phyloP scores from a whole-genome alignment of 2,329 filamentous ascomycete genomes.

The Cercospora zeina region DNA sequence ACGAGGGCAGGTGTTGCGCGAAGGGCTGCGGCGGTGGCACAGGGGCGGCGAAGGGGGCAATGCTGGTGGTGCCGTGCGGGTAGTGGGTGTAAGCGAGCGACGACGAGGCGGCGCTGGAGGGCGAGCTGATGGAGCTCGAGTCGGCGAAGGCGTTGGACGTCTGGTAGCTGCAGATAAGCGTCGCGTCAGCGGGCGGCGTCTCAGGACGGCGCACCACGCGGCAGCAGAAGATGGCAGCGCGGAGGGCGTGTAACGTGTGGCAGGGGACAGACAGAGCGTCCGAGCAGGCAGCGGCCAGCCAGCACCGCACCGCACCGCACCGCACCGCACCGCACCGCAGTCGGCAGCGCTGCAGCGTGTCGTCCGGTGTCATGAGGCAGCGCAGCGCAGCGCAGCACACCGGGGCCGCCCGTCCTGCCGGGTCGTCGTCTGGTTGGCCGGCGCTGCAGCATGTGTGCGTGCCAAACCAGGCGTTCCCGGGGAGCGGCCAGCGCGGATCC shows the following conservation, averaged over 20 bases:
- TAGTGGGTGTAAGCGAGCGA: constrained; percentile 48
- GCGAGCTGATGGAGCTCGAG: constrained; percentile 56
- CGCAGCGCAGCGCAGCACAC: constrained; percentile 7
- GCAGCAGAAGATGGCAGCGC: not conserved
- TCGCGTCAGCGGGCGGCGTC: constrained; percentile 23
- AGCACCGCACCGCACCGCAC: too few relatives aligned
- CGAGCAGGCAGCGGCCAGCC: too few relatives aligned
- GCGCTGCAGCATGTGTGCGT: constrained; percentile 23
- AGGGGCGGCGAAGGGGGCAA: constrained; percentile 38
- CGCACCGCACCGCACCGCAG: too few relatives aligned
- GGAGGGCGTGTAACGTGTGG: constrained; percentile 32
- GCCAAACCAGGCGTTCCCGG: constrained; percentile 21
- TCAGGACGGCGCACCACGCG: constrained; percentile 19
- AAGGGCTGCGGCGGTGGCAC: constrained; percentile 43
- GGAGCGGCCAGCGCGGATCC: constrained; percentile 21
- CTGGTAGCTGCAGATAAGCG: constrained; percentile 47
- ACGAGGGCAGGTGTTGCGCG: constrained; percentile 43
- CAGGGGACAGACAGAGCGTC: constrained; percentile 28
- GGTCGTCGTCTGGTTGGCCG: constrained; percentile 26
- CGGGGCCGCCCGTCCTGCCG: constrained; percentile 27
- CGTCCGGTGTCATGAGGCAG: constrained; percentile 30
- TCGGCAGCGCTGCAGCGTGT: constrained; percentile 26
- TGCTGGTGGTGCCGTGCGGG: constrained; percentile 40
- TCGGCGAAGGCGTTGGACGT: constrained; percentile 52
- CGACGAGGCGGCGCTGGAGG: constrained; percentile 49